These are phyloP conservation scores for Pythium insidiosum DNA, from an alignment of 352 stramenopile genomes.

Conservation along the genomic window DNA sequence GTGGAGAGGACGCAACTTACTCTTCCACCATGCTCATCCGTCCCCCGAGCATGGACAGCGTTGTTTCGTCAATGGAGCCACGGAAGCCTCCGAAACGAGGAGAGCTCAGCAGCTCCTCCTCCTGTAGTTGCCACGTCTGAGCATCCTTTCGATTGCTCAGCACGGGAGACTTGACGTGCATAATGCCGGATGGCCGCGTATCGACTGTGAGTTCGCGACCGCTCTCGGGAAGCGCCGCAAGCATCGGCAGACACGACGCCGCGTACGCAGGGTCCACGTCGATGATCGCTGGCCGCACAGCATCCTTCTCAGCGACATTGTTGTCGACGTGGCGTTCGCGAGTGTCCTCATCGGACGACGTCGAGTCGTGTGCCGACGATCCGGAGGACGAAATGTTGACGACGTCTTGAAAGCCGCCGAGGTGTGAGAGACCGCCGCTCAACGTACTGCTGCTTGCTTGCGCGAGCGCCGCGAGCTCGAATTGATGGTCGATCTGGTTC, in stretches of 20 bases:
- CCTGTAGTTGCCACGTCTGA: constrained; percentile 25
- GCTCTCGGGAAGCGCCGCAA: constrained; percentile 10
- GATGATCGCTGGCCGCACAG: constrained; percentile 4
- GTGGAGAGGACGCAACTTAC: too few relatives aligned
- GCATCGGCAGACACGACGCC: constrained; percentile 6
- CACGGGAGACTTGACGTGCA: constrained; percentile 25
- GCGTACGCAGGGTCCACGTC: constrained; percentile 12
- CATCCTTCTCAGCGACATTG: constrained; percentile 6
- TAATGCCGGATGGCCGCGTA: constrained; percentile 2
- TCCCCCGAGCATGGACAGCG: constrained; percentile 12
- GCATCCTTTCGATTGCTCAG: constrained; percentile 23
- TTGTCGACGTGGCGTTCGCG: constrained; percentile 7
- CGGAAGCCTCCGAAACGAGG: constrained; percentile 19
- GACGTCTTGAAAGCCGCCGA: constrained; percentile 17
- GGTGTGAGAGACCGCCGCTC: constrained; percentile 10
- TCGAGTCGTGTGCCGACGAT: constrained; percentile 18
- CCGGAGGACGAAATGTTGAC: constrained; percentile 7
- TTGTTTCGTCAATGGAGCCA: constrained; percentile 15
- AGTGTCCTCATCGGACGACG: constrained; percentile 17
- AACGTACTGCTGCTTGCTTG: constrained; percentile 3
- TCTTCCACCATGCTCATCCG: constrained; percentile 15
- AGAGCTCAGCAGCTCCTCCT: constrained; percentile 23
- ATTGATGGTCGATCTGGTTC: constrained; percentile 21
- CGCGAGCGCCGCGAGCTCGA: constrained; percentile 7
- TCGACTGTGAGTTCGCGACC: constrained; percentile 3